Evolutionary conservation across 192 early-diverging fungal species (phyloP), one percentile per base, ranked within the genome.

Genomic region (Dissophora globulifera): DNA sequence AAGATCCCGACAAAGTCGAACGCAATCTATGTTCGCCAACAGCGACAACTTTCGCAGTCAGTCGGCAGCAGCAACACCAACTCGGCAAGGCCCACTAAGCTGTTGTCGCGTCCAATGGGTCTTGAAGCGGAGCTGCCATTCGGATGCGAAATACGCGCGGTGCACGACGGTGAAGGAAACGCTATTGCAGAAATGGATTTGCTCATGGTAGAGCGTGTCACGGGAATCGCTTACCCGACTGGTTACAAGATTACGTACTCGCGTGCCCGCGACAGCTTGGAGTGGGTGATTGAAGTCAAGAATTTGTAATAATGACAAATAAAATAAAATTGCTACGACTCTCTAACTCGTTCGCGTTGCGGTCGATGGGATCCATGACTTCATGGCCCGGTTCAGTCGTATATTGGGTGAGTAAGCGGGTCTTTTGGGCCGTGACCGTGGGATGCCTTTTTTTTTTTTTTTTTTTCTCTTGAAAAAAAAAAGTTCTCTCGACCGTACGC

Each of bases 41-140:
- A 12, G 12, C 29, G n/a, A 17, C 40, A 41, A 43, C 23, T 10
- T n/a, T 26, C 47, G 47, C 52, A 51, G 27, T 25, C 30, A 48
- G n/a, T n/a, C 45, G 38, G 40, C 42, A 69, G 19, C 42, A 51
- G 41, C 43, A 48, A 17, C 32, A 60, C 20, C 50, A 50, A 23
- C 48, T 51, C 60, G 30, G 13, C 65, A 23, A 61, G 67, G 62
- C 43, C 32, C 2, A 32, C 41, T 27, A 66, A 61, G 63, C 27
- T 76, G 49, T 40, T 76, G 33, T 49, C 22, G 10, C 22, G 53
- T 23, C 45, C 59, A 2, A 62, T 76, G 63, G 72, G 72, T 32
- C 64, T 76, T 20, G 72, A 76, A n/a, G 72, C 72, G 0, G 72
- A 76, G 19, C 35, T 76, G n/a, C 72, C 72, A 4, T 67, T 53